Conservation (phyloP, 2,329 filamentous ascomycete genomes). For the Hypomyces perniciosus region DNA sequence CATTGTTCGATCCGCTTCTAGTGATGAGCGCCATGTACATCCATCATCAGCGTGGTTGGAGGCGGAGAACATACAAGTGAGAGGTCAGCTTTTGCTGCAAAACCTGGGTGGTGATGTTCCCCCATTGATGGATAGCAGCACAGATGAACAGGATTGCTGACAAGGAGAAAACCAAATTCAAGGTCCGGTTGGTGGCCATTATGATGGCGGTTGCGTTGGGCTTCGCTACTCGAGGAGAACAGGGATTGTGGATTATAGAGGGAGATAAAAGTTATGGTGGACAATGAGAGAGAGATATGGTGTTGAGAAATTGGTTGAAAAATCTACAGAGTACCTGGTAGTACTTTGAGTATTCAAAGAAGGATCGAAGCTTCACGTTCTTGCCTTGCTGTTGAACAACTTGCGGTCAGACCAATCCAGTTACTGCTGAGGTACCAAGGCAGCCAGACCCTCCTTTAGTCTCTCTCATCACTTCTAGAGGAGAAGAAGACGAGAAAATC, state of each 20-base stretch:
- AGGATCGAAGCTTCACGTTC: too few species aligned
- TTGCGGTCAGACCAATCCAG: too few species aligned
- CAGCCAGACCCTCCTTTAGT: too few species aligned
- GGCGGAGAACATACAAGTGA: constrained; percentile 5
- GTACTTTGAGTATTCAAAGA: too few species aligned
- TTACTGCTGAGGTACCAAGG: too few species aligned
- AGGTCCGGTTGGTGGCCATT: constrained; percentile 9
- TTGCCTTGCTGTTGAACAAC: too few species aligned
- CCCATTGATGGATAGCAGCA: constrained; percentile 10
- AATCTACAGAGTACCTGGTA: too few species aligned
- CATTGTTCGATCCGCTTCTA: not conserved
- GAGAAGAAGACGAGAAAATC: too few species aligned
- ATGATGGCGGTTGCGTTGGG: not conserved
- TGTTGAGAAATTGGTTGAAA: too few species aligned
- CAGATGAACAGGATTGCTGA: constrained; percentile 9
- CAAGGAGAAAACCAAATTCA: constrained; percentile 1
- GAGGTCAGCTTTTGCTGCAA: constrained; percentile 6
- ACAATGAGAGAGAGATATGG: too few species aligned
- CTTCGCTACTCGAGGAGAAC: not conserved
- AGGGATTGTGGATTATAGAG: not conserved
- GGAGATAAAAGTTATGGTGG: too few species aligned
- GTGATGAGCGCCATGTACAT: not conserved
- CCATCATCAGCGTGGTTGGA: not conserved
- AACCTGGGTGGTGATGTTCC: not conserved
- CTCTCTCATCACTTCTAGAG: too few species aligned